These are phyloP conservation scores for Cyclotella distinguenda DNA, from an alignment of 108 stramenopile genomes.

Conservation along the genomic window DNA sequence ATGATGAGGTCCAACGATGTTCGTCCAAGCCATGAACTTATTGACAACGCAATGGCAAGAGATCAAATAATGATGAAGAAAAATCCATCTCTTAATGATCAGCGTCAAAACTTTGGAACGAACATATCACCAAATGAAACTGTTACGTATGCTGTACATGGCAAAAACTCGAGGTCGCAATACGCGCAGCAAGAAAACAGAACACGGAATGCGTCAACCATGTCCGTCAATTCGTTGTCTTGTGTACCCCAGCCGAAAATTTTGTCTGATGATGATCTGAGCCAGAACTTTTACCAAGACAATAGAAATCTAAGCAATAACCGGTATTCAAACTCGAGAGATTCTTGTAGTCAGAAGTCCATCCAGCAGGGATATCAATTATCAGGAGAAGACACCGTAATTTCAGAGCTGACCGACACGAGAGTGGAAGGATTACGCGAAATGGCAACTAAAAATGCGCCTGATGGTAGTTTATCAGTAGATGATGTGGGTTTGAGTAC, in stretches of 20 bases:
- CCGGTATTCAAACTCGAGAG: neutral
- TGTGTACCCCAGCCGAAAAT: neutral
- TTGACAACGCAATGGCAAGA: neutral
- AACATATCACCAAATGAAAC: neutral
- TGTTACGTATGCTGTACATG: neutral
- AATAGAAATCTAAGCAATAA: neutral
- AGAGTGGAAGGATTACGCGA: neutral
- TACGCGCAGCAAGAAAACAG: neutral
- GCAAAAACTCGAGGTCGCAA: neutral
- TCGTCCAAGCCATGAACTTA: neutral
- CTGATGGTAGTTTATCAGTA: constrained; percentile 6
- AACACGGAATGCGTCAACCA: neutral
- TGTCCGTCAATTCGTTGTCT: neutral
- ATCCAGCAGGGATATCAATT: neutral
- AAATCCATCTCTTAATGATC: neutral
- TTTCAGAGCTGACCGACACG: constrained; percentile 10
- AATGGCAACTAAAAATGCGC: neutral
- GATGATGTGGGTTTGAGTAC: constrained; percentile 1
- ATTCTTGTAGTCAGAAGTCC: neutral
- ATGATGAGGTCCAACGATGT: neutral
- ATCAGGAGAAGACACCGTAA: neutral
- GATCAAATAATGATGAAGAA: constrained; percentile 13
- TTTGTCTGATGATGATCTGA: neutral
- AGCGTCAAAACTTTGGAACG: neutral
- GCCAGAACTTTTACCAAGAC: neutral